phyloP scores from a whole-genome alignment of 1,284 basidiomycete genomes.

The Phylloporus gajari region DNA sequence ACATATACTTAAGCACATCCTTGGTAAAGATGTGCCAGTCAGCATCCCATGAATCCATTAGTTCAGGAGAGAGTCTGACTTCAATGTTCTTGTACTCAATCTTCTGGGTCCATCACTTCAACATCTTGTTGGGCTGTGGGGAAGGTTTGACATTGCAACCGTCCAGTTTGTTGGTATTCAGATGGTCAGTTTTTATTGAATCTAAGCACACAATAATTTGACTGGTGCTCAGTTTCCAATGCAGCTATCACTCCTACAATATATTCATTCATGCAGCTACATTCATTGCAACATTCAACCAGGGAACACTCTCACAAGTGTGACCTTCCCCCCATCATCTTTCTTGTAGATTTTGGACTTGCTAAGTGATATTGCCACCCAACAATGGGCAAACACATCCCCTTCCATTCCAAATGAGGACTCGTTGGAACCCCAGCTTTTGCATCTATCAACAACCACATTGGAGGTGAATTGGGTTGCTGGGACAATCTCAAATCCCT shows the following conservation, averaged over 20 bases:
- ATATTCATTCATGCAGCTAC: not conserved
- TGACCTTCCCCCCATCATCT: not conserved
- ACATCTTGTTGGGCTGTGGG: not conserved
- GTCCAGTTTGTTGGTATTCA: not conserved
- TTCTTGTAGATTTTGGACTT: not conserved
- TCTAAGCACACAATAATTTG: too few relatives aligned
- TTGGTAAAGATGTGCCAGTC: not conserved
- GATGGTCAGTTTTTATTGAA: too few relatives aligned
- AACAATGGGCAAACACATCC: not conserved
- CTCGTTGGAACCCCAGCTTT: not conserved
- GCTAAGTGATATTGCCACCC: not conserved
- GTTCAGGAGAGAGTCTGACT: not conserved
- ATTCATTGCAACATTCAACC: not conserved
- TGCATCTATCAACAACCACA: too few relatives aligned
- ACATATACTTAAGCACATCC: not conserved
- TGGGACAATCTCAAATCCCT: not conserved
- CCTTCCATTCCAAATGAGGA: not conserved
- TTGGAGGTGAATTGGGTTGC: too few relatives aligned
- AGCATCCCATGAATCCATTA: not conserved
- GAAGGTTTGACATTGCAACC: not conserved
- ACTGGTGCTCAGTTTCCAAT: too few relatives aligned
- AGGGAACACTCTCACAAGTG: not conserved
- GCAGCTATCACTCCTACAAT: not conserved
- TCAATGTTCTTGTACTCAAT: not conserved
- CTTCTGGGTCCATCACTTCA: not conserved